Evolutionary conservation across 2,329 filamentous ascomycete genomes (phyloP), one percentile per base, ranked within the genome.

Genomic region (Calonectria montana): DNA sequence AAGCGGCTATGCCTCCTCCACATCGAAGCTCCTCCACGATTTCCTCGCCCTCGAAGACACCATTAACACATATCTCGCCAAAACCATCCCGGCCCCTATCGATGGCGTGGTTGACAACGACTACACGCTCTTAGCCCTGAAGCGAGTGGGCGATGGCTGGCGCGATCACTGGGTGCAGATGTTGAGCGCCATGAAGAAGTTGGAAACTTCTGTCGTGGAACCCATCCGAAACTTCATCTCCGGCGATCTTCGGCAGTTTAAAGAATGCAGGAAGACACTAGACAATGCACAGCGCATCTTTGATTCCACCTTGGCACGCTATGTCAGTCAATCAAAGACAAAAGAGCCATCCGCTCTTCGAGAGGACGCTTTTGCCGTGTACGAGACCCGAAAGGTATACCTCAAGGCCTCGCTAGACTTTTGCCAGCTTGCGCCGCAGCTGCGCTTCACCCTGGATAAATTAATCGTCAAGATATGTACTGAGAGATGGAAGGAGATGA

Each of bases 301-400:
- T 79, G 97, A 99, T 82, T 89, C 90, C 67, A 91, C 94, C 3
- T 89, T 98, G 70, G 91, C 94, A 25, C 91, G 96, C 70, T 98
- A 97, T 80, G 90, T 95, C 6, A 88, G 90, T 3, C 95, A 98
- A 83, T 94, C 92, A 75, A 98, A 98, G 86, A 93, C 94, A 7
- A 99, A 98, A 84, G 97, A 99, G 83, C 91, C 96, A 0, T 98
- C 95, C 0, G 91, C 95, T 1, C 87, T 99, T 68, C 90, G 97
- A 72, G 97, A 99, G 83, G 97, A 99, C 83, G 97, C 97, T 0
- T 99, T 99, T 80, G 93, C 97, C 81, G 91, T 98, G 43, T 97
- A 98, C 81, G 97, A 98, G 86, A 94, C 94, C 27, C 91, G 96
- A 70, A 97, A 97, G 80, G 91, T 92, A 37, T 99, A 99, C 82